Conservation (phyloP, 148 eudicot genomes). For the Polygonum aviculare region DNA sequence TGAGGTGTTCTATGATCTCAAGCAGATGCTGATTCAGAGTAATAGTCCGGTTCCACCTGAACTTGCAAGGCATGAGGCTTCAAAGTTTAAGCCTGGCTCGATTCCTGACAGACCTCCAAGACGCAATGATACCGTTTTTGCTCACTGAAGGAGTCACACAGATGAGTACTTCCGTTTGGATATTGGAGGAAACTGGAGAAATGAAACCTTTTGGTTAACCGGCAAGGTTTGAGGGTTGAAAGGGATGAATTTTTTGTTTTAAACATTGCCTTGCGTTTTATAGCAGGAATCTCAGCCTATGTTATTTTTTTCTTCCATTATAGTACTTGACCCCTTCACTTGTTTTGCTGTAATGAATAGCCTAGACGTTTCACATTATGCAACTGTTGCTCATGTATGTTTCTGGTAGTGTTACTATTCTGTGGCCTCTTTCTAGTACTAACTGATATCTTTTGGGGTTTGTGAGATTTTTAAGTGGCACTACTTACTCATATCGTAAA, state of each 20-base stretch:
- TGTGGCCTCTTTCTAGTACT: background rate
- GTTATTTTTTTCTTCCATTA: background rate
- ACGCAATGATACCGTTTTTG: conserved; percentile 46
- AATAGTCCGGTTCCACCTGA: conserved; percentile 79
- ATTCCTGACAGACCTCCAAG: conserved; percentile 61
- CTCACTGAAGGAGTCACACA: conserved; percentile 20
- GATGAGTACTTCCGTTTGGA: background rate
- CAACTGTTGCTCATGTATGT: background rate
- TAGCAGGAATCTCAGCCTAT: background rate
- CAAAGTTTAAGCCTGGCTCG: conserved; percentile 52
- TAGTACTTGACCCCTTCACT: background rate
- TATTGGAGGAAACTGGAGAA: background rate
- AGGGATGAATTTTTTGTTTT: background rate
- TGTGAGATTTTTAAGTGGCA: background rate
- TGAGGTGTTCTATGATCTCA: conserved; percentile 70
- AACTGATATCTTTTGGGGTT: background rate
- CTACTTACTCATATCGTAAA: background rate
- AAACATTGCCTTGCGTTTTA: background rate
- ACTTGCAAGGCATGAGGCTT: conserved; percentile 68
- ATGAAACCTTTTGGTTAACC: background rate
- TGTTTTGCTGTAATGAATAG: background rate
- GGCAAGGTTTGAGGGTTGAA: background rate
- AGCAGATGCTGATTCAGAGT: conserved; percentile 73
- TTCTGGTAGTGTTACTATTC: background rate
- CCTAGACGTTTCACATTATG: background rate